Base-by-base conservation (phyloP, 305 asterid species). In the Ilex paraguariensis region DNA sequence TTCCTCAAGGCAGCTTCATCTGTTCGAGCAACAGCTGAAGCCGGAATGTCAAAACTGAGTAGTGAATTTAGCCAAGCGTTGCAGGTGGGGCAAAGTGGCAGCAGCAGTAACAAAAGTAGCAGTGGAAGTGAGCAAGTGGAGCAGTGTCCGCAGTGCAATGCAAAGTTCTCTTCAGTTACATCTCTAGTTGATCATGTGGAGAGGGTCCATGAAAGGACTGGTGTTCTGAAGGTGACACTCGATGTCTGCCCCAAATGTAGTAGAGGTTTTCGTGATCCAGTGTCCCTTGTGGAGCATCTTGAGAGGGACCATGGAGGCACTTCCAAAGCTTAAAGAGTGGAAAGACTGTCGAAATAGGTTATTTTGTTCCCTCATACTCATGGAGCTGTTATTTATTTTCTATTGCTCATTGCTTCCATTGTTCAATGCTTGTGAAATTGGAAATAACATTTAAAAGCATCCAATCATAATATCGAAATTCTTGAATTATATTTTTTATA, bases 181-280 rank as follows among this genome's bases (percentile, higher is more conserved):
- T 91, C 84, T 64, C 83, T 87, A 10, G 87, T 87, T 65, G 89
- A 83, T 39, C 98, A 92, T 52, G 95, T 92, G 52, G 83, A 87
- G 75, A 92, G 80, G 62, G 87, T 92, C 39, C 98, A 92, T 21
- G 90, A 92, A 45, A 73, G 64, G 74, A 86, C 83, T 28, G 91
- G 93, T 66, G 75, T 92, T 14, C 81, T 89, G 90, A 87, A 87
- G 83, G 79, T 68, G 59, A 83, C 95, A 0, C 62, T 92, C 0
- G 95, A 89, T 54, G 86, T 89, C 15, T 92, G 98, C 71, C 97
- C 97, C 31, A 89, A 81, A 70, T 92, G 98, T 65, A 85, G 91
- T 66, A 84, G 85, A 79, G 97, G 95, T 31, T 89, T 87, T 45
- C 91, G 88, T 1, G 95, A 85, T 69, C 90, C 98, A 0, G 97